Evolutionary conservation across 1,284 basidiomycete species (phyloP).

Genomic region (Ceratobasidium sp.): DNA sequence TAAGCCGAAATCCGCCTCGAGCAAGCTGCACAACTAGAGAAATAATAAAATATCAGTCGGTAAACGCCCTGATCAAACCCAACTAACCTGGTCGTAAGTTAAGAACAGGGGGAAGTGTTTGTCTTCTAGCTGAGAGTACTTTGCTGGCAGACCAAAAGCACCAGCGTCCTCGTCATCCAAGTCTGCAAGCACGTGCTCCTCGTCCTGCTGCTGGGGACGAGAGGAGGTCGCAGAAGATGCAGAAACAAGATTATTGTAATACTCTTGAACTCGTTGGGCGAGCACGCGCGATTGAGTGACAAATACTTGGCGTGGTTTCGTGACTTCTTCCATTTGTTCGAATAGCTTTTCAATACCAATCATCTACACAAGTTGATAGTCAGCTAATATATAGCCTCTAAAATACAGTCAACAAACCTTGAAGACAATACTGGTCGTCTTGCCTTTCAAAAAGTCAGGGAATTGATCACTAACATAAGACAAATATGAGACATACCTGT

Average conservation of each 20-base stretch:
- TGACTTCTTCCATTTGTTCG: slow-evolving; percentile 49
- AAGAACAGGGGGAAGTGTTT: slow-evolving; percentile 41
- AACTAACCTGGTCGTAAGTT: slow-evolving; percentile 37
- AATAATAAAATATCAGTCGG: slow-evolving; percentile 49
- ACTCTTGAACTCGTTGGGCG: slow-evolving; percentile 74
- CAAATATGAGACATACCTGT: slow-evolving; percentile 61
- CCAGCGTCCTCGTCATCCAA: slow-evolving; percentile 35
- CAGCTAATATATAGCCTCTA: slow-evolving; percentile 51
- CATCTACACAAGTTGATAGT: slow-evolving; percentile 60
- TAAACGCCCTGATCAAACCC: too few species aligned
- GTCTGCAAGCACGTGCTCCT: slow-evolving; percentile 33
- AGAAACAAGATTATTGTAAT: slow-evolving; percentile 59
- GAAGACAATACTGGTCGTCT: slow-evolving; percentile 50
- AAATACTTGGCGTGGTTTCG: slow-evolving; percentile 73
- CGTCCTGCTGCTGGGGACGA: background rate
- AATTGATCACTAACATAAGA: background rate
- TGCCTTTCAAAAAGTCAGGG: slow-evolving; percentile 27
- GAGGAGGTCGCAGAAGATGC: background rate
- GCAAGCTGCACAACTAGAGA: slow-evolving; percentile 57
- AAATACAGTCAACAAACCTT: slow-evolving; percentile 36
- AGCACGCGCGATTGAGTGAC: slow-evolving; percentile 77
- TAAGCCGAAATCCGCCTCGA: slow-evolving; percentile 51
- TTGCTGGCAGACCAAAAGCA: slow-evolving; percentile 24
- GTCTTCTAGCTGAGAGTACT: slow-evolving; percentile 40
- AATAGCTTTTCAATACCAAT: slow-evolving; percentile 65